A percentile compares a stretch with the other conserved stretches of the same genome.
phyloP scores from a whole-genome alignment of 331 rosid genomes.

The Malus hybrid region DNA sequence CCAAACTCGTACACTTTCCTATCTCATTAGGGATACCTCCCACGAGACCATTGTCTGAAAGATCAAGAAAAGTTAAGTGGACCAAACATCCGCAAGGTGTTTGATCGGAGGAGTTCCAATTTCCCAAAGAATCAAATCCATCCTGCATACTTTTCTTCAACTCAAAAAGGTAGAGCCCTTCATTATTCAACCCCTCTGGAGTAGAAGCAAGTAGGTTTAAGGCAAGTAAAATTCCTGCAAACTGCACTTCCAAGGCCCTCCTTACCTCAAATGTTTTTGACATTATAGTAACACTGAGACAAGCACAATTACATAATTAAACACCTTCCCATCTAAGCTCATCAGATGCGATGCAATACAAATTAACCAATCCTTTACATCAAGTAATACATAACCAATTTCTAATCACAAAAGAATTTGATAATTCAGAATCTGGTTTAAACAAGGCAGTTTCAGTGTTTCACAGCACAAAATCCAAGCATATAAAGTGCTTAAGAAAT shows the following conservation, averaged over 20 bases:
- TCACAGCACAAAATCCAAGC: not conserved
- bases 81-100: conserved; percentile 71
- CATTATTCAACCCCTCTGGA: conserved; percentile 66
- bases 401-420: not conserved
- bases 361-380: not conserved
- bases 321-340: conserved; percentile 37
- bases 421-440: not conserved
- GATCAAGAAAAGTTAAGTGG: conserved; percentile 53
- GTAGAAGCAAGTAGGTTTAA: conserved; percentile 31
- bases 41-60: conserved; percentile 40
- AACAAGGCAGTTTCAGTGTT: not conserved
- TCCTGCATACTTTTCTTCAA: conserved; percentile 53
- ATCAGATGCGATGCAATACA: conserved; percentile 8
- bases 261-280: conserved; percentile 29
- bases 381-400: not conserved
- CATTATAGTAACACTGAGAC: conserved; percentile 38
- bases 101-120: conserved; percentile 60
- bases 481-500: not conserved
- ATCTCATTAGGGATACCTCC: conserved; percentile 73
- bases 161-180: conserved; percentile 58
- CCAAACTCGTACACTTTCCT: conserved; percentile 52
- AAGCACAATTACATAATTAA: conserved; percentile 16
- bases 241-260: conserved; percentile 28
- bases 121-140: conserved; percentile 25
- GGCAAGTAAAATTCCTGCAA: conserved; percentile 36